These are phyloP conservation scores for Lepidium campestre DNA, from an alignment of 441 rosid genomes.

Conservation along the genomic window DNA sequence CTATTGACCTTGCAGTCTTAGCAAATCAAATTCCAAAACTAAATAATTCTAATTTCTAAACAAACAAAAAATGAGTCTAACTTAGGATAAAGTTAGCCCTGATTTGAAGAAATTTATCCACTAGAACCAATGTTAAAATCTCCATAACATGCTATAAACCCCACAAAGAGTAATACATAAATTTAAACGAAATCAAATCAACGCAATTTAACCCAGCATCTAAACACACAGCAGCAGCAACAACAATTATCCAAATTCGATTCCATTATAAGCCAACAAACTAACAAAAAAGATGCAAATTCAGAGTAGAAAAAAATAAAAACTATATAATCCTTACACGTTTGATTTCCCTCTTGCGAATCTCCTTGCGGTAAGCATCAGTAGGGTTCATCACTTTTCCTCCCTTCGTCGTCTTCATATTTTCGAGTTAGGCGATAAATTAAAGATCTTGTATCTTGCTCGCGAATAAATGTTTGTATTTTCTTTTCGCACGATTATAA, in stretches of 20 bases:
- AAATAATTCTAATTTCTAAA: not conserved
- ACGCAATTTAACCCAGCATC: not conserved
- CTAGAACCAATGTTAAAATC: not conserved
- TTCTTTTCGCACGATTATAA: not conserved
- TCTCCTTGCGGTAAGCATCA: slow-evolving; percentile 94
- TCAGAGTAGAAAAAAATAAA: not conserved
- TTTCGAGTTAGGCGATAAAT: not conserved
- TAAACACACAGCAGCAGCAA: not conserved
- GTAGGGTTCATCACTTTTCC: slow-evolving; percentile 99
- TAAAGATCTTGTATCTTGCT: not conserved
- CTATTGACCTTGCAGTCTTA: not conserved
- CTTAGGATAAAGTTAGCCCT: not conserved
- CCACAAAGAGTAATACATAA: not conserved
- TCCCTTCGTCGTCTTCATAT: slow-evolving; percentile 96
- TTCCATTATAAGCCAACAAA: not conserved
- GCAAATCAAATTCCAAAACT: not conserved
- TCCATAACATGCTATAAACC: not conserved
- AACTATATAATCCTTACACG: slow-evolving; percentile 40
- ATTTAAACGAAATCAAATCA: not conserved
- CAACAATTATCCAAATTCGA: not conserved
- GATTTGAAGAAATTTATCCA: not conserved
- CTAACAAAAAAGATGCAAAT: not conserved
- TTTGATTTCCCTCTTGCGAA: slow-evolving; percentile 85
- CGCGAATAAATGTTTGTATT: not conserved
- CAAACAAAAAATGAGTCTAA: not conserved